Percentiles rank a stretch among this genome's conserved stretches.
Evolutionary conservation across 2,329 filamentous ascomycete species (phyloP).

Genomic region (Nemania sp.): DNA sequence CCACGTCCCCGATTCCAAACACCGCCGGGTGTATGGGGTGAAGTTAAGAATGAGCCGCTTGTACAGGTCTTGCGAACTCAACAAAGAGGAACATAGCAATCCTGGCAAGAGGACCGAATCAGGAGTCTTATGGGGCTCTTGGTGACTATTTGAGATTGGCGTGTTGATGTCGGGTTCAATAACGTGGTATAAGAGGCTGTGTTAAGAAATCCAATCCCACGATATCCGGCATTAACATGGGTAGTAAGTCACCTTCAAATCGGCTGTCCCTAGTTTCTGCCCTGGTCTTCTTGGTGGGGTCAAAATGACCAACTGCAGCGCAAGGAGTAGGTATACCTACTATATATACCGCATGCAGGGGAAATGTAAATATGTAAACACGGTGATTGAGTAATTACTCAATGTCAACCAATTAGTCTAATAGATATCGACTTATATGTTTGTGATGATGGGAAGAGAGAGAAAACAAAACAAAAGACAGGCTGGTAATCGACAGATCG

Average conservation of each 20-base stretch:
- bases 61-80: neutral
- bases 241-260: neutral
- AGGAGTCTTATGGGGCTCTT: conserved; percentile 15
- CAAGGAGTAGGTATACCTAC: conserved; percentile 5
- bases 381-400: too few relatives aligned
- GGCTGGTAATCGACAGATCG: neutral
- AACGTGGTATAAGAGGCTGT: conserved; percentile 23
- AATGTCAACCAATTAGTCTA: neutral
- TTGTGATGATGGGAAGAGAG: neutral
- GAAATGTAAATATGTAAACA: neutral
- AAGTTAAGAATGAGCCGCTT: conserved; percentile 1
- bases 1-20: neutral
- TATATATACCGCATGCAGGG: neutral
- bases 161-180: conserved; percentile 1
- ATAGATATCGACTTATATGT: neutral
- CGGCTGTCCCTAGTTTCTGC: too few relatives aligned
- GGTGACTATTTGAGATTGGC: conserved; percentile 23
- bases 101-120: conserved; percentile 5
- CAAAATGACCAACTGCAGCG: conserved; percentile 1
- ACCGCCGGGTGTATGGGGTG: neutral
- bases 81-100: conserved; percentile 4
- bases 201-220: conserved; percentile 20
- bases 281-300: conserved; percentile 19
- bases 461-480: neutral
- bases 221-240: conserved; percentile 13